phyloP scores from a whole-genome alignment of 1,139 yeast species.

The Suhomyces atakaporum region DNA sequence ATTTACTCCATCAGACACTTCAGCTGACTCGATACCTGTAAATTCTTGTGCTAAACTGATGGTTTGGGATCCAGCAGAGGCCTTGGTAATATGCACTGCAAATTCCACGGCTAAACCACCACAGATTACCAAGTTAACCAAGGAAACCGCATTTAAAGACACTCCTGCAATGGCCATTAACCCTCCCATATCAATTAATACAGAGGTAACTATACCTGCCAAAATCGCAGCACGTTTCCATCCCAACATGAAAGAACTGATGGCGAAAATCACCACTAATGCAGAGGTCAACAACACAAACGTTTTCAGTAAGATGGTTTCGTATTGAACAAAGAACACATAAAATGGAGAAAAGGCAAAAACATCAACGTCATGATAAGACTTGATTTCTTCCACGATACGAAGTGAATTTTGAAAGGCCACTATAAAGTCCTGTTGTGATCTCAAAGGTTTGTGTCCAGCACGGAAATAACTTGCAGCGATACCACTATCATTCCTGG shows the following conservation, averaged over 20 bases:
- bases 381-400: conserved; percentile 59
- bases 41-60: conserved; percentile 1
- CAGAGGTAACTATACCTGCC: conserved; percentile 59
- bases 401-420: conserved; percentile 79
- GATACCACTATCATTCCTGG: conserved; percentile 42
- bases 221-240: conserved; percentile 61
- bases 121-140: conserved; percentile 87
- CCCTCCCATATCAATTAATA: conserved; percentile 75
- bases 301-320: conserved; percentile 59
- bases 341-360: conserved; percentile 94
- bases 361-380: conserved; percentile 44
- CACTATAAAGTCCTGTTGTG: conserved; percentile 80
- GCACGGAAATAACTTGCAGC: conserved; percentile 71
- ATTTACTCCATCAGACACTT: conserved; percentile 21
- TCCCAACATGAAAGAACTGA: conserved; percentile 64
- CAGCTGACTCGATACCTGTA: neutral
- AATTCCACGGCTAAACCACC: conserved; percentile 93
- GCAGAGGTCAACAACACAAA: conserved; percentile 59
- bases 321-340: conserved; percentile 88
- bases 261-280: conserved; percentile 51
- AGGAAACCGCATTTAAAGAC: conserved; percentile 82
- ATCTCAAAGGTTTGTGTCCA: conserved; percentile 76
- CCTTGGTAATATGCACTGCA: conserved; percentile 82
- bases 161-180: conserved; percentile 75
- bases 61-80: conserved; percentile 46